A percentile compares a stretch with the other conserved stretches of the same genome.
phyloP scores from a whole-genome alignment of 495 filamentous ascomycete genomes.

The Podospora sp. region DNA sequence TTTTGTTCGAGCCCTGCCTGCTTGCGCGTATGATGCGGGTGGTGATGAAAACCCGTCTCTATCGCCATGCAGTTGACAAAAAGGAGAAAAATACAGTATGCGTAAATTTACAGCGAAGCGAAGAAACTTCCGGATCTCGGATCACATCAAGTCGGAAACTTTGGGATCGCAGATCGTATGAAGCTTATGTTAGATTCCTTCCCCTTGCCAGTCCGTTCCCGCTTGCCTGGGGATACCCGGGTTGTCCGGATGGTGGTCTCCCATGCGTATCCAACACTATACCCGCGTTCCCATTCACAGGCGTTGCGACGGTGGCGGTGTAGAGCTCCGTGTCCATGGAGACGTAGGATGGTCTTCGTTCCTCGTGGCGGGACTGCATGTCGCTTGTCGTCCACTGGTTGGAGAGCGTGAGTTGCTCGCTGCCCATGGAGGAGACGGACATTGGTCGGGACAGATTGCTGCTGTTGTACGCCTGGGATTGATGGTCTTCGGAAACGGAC shows the following conservation, averaged over 20 bases:
- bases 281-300: background rate
- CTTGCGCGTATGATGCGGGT: too few species aligned
- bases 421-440: conserved; percentile 1
- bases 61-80: background rate
- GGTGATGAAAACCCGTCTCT: background rate
- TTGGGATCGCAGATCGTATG: background rate
- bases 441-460: background rate
- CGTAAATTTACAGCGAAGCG: background rate
- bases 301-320: background rate
- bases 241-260: background rate
- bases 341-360: conserved; percentile 6
- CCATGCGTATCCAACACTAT: background rate
- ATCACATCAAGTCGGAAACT: background rate
- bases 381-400: conserved; percentile 3
- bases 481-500: background rate
- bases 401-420: background rate
- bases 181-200: background rate
- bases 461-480: background rate
- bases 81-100: background rate
- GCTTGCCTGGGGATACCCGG: background rate
- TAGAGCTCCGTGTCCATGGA: conserved; percentile 8
- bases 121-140: background rate
- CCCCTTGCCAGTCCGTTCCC: background rate
- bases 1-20: background rate
- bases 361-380: background rate